Evolutionary conservation across 2,329 filamentous ascomycete species (phyloP), one percentile per base, ranked within the genome.

Genomic region (Ceratocystiopsis brevicomis): DNA sequence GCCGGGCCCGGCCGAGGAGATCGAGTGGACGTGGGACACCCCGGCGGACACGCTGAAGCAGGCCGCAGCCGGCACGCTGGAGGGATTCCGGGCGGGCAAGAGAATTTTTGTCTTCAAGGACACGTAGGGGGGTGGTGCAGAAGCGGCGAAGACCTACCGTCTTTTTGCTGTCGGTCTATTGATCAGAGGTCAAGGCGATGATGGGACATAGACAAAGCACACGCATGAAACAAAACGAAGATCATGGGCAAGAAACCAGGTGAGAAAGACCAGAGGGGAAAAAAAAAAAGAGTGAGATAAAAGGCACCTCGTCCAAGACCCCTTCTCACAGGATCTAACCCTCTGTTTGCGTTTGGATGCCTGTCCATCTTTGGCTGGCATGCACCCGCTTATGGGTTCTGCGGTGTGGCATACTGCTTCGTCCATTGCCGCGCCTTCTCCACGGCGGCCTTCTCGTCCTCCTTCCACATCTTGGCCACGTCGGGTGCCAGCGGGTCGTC

Each of bases 401-500:
- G 53, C 21, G 71, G 64, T 57, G 70, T 71, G 40, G 87, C 87
- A 58, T 90, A 84, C 53, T 80, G 78, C 59, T 71, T 70, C 13
- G 90, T 96, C 88, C 90, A 96, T 56, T 94, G 85, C 56, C 73
- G 80, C 15, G 88, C 88, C 9, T 86, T 96, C 51, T 81, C 77
- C 54, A 98, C 96, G 19, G 90, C 90, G 40, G 83, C 84, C 50
- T 78, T 77, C 62, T 96, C 84, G 56, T 98, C 79, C 56, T 96
- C 86, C 67, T 96, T 95, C 90, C 90, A 98, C 57, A 81, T 79
- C 67, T 96, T 92, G 34, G 90, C 90, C 37, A 98, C 90, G 51
- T 98, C 88, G 57, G 94, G 92, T 41, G 90, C 92, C 37, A 98
- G 75, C n/a, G 90, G 92, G 57, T 98, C 90, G 56, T 98, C 90